Evolutionary conservation across 139 green algal species (phyloP).

Genomic region (Tetradesmus obliquus): DNA sequence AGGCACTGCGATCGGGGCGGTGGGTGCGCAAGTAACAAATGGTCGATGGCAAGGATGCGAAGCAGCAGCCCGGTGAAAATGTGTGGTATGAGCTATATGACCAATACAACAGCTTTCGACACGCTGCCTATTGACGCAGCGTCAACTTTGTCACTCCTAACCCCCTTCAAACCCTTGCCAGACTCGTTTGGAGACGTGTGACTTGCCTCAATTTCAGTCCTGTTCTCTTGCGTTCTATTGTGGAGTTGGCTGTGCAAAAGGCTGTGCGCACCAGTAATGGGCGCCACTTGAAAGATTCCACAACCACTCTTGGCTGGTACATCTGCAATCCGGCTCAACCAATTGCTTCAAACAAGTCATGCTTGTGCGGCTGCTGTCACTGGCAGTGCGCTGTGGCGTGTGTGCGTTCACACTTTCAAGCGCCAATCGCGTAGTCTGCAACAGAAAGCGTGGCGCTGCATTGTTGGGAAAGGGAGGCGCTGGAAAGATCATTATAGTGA

Average conservation of each 20-base stretch:
- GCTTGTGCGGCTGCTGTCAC: background rate
- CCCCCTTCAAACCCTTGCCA: background rate
- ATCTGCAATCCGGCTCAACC: background rate
- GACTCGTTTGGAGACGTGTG: background rate
- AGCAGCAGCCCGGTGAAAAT: background rate
- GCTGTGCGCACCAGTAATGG: background rate
- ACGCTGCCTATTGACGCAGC: too few species aligned
- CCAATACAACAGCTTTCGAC: too few species aligned
- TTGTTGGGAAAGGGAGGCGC: background rate
- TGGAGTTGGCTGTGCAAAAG: background rate
- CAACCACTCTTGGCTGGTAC: background rate
- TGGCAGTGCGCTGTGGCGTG: conserved; percentile 23
- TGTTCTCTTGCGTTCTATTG: background rate
- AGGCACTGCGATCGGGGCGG: too few species aligned
- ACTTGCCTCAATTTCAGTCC: background rate
- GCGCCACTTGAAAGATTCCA: background rate
- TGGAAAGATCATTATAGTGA: background rate
- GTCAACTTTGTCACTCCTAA: background rate
- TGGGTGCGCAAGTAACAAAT: too few species aligned
- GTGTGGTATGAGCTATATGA: too few species aligned
- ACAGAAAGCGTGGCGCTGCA: background rate
- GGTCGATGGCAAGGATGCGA: too few species aligned
- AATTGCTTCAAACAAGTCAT: background rate
- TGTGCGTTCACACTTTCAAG: background rate
- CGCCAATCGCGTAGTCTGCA: background rate